Conservation (phyloP, 257 asterid species). For the Nicotiana tomentosiformis region DNA sequence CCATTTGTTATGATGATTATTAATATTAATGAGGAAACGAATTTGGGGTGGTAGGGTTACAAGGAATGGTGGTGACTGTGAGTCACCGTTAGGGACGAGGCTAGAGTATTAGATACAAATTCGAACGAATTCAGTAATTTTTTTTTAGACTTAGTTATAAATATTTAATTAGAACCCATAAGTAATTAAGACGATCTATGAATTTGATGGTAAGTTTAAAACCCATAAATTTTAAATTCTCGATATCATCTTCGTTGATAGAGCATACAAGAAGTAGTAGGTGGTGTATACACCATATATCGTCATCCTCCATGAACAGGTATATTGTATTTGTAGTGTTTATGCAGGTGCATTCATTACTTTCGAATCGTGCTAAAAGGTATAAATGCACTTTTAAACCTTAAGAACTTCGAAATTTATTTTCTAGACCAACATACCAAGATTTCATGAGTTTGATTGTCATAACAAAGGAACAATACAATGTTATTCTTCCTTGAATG, state of each 20-base stretch:
- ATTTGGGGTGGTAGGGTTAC: conserved; percentile 24
- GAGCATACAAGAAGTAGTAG: not conserved
- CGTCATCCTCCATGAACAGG: no score
- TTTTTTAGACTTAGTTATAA: no score
- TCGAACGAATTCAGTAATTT: no score
- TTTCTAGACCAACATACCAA: not conserved
- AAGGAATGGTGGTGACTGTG: not conserved
- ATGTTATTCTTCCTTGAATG: no score
- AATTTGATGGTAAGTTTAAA: no score
- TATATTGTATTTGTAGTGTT: not conserved
- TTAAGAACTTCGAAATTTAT: no score
- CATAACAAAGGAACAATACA: not conserved
- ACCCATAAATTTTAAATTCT: no score
- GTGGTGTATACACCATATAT: not conserved
- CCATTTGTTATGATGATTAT: conserved; percentile 37
- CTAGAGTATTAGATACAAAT: no score
- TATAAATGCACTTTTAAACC: not conserved
- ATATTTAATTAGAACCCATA: no score
- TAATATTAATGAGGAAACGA: conserved; percentile 14
- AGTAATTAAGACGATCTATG: no score
- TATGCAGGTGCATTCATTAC: not conserved
- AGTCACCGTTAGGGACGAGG: no score
- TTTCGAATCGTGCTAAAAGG: not conserved
- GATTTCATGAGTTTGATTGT: not conserved
- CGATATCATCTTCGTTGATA: no score